Evolutionary conservation across 2,329 filamentous ascomycete species (phyloP).

Genomic region (Penicillium sp.): DNA sequence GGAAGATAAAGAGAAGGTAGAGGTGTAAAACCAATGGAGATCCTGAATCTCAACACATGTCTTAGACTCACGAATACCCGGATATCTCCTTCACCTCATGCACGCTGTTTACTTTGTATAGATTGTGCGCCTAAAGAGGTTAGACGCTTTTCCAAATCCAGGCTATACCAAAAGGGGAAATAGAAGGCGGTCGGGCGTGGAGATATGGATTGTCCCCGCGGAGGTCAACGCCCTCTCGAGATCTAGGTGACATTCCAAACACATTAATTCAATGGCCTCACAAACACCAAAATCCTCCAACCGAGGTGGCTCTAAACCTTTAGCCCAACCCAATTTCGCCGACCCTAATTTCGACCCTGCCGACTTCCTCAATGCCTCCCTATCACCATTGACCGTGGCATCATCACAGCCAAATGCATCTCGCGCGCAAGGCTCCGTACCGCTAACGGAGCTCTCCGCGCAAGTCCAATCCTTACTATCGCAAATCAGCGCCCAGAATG

Average conservation of each 20-base stretch:
- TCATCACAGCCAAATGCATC: conserved; percentile 42
- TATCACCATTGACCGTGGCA: conserved; percentile 66
- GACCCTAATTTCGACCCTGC: conserved; percentile 77
- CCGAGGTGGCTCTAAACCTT: conserved; percentile 20
- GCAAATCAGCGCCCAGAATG: conserved; percentile 84
- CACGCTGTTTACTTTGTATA: not conserved
- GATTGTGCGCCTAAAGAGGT: not conserved
- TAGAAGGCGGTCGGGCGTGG: conserved; percentile 7
- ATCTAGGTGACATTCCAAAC: not conserved
- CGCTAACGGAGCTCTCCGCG: conserved; percentile 74
- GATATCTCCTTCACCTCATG: too few relatives aligned
- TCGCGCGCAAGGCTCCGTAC: conserved; percentile 51
- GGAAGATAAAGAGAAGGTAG: too few relatives aligned
- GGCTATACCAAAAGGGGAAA: not conserved
- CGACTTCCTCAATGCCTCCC: conserved; percentile 77
- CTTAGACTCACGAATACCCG: too few relatives aligned
- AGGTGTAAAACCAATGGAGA: too few relatives aligned
- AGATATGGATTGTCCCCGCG: conserved; percentile 11
- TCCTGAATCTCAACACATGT: too few relatives aligned
- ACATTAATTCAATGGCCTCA: conserved; percentile 12
- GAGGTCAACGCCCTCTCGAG: conserved; percentile 7
- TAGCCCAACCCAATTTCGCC: conserved; percentile 66
- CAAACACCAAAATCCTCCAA: conserved; percentile 27
- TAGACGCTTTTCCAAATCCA: not conserved
- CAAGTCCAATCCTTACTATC: conserved; percentile 84